Base-by-base conservation (phyloP, 2,329 filamentous ascomycete species). In the Aspergillus pseudoglaucus region DNA sequence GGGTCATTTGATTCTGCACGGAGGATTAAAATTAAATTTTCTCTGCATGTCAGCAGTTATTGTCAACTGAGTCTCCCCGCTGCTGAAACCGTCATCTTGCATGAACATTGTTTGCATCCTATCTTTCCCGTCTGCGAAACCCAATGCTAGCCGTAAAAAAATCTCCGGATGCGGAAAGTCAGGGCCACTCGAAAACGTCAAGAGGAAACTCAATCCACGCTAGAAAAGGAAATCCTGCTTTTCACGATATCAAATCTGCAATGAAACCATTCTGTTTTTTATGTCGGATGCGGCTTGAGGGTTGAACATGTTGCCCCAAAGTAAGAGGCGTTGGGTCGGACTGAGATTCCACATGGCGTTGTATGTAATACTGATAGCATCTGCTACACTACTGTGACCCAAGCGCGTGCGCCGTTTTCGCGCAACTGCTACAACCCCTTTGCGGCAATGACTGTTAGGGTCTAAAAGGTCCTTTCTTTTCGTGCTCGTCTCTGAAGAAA, bases 301-400 rank as follows among this genome's bases (percentile, higher is more conserved):
- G 25, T 30, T 30, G 10, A 10, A 30, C 9, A 10, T 30, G 25
- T 12, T 10, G 25, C 9, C 9, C 4, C 25, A n/a, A 37, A 18
- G 33, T n/a, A 17, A 15, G 17, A 37, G 33, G 33, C n/a, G 33
- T 17, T 12, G 37, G 37, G 37, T 20, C 37, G 37, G 37, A 39
- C 18, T 39, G 37, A 10, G 37, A 39, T 39, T 20, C 15, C 37
- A 39, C 17, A 39, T 39, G 37, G 37, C 37, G 37, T 20, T 22
- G 44, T 55, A 61, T 61, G 59, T 62, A 63, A 65, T 61, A 46
- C 56, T 65, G 62, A 66, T 62, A 60, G 50, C 56, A 62, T 59
- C 23, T 45, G 44, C 50, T 45, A 46, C 52, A 48, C 50, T 30
- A 30, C 25, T 57, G 55, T 65, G 61, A 64, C 55, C 57, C 50